Evolutionary conservation across 139 green algal species (phyloP).

Genomic region (Picochlorum sp.): DNA sequence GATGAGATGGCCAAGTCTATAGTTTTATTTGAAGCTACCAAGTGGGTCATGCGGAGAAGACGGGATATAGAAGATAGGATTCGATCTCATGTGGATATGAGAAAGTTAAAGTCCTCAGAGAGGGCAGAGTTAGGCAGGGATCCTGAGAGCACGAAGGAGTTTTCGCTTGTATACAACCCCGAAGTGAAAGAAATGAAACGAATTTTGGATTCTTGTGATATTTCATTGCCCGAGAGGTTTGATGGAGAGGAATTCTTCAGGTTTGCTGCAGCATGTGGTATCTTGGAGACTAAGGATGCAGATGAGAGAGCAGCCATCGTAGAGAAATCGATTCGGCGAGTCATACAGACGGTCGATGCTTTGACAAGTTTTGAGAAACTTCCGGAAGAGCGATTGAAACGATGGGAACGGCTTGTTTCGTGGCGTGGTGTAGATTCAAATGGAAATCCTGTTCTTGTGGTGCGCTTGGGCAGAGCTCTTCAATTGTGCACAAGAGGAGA

Average conservation of each 20-base stretch:
- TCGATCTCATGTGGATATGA: neutral
- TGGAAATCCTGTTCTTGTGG: constrained; percentile 33
- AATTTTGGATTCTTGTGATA: constrained; percentile 25
- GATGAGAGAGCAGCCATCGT: constrained; percentile 11
- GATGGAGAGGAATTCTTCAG: constrained; percentile 35
- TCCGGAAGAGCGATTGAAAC: neutral
- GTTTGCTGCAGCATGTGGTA: constrained; percentile 27
- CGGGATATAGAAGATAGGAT: neutral
- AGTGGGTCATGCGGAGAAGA: neutral
- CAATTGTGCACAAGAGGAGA: constrained; percentile 23
- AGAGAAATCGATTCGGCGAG: constrained; percentile 8
- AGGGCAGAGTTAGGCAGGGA: neutral
- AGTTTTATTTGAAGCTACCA: neutral
- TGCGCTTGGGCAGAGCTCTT: constrained; percentile 26
- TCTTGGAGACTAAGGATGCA: constrained; percentile 20
- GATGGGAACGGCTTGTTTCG: constrained; percentile 33
- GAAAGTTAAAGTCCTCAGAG: neutral
- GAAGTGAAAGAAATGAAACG: constrained; percentile 40
- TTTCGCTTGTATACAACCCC: constrained; percentile 13
- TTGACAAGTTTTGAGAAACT: neutral
- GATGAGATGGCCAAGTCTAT: neutral
- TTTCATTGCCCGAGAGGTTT: constrained; percentile 25
- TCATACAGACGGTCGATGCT: constrained; percentile 7
- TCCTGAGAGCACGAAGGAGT: constrained; percentile 25
- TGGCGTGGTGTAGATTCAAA: constrained; percentile 24